Base-by-base conservation (phyloP, 176 grass and related monocot genomes). In the Thalia dealbata region DNA sequence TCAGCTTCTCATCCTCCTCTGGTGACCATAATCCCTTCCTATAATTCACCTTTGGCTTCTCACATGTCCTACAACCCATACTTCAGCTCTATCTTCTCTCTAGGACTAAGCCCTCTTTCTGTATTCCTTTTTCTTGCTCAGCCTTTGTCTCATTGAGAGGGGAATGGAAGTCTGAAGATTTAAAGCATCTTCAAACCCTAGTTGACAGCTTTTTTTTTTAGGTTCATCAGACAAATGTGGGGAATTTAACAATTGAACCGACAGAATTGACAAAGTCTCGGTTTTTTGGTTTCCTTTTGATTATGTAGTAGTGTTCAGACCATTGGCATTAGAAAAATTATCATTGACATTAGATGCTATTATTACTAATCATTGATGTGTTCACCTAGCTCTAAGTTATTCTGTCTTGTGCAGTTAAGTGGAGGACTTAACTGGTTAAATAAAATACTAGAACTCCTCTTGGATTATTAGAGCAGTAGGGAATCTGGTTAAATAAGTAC, bases 1-100 rank as follows among this genome's bases (percentile, higher is more conserved):
- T 87, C 66, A 96, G 81, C 84, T 82, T 86, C 73, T 91, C 84
- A 77, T 96, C 92, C 67, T 91, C 92, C 58, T 96, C 92, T 25
- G 88, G 92, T 21, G 92, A 96, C 92, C 88, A 96, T 59, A 91
- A 71, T 28, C 88, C 92, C 77, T 89, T 96, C 71, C 77, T 82
- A 72, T 85, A 89, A 74, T 74, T 96, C 92, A 87, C 88, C 80
- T 87, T 91, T 0, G 92, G 88, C 80, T 89, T 96, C 22, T 96
- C 88, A 50, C 92, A 91, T 62, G 79, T 87, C 71, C 84, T 83
- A 74, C 88, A 83, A 66, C 86, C 92, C 92, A 91, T 96, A 6
- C 54, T 3, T n/a, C 18, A n/a, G 22, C 15, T 52, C 6, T 58
- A 6, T 7, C 22, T 18, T 58, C 6, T 19, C 1, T 7, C 18